Evolutionary conservation across 1,284 basidiomycete genomes (phyloP), one percentile per base, ranked within the genome.

Genomic region (Naganishia sp.): DNA sequence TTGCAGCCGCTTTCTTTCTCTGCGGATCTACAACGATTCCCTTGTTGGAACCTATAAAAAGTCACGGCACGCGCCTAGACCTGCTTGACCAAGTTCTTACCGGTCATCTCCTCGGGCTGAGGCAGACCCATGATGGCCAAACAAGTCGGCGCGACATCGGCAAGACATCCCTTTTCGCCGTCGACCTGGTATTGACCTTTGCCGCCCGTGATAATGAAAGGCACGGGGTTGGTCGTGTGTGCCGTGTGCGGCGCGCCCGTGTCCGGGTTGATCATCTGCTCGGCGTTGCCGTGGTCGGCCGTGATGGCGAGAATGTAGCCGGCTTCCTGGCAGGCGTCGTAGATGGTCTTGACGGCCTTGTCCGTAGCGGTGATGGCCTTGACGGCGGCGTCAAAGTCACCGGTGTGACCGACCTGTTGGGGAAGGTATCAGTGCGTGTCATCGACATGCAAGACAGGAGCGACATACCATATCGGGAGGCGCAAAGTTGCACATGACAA

Each of bases 401-500:
- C 92, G 0, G 92, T 94, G 80, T 94, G 92, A 43, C 92, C 92
- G 54, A 92, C 87, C 87, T 88, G 69, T 17, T n/a, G n/a, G 42
- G 7, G 39, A 47, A 28, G 42, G 39, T 2, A 64, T 50, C 11
- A 52, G 50, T 9, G 17, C 45, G 17, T 32, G 18, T 21, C n/a
- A 15, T 28, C 3, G 28, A 5, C 28, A 28, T 5, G 28, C 35
- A 35, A 17, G 35, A 1, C 3, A 9, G 11, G 17, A 55, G n/a
- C 10, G 13, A 76, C 79, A 55, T 63, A 88, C 92, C 92, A 94
- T 94, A 76, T 95, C 92, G 17, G 92, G 92, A 55, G 92, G 92
- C 31, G 92, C 92, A 79, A 94, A 94, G 81, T 94, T 94, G 83
- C 91, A 94, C 92, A 95, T 94, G 69, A 94, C 85, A 77, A 94